A percentile compares a stretch with the other conserved stretches of the same genome.
These are phyloP conservation scores for Fusarium pilosicola DNA, from an alignment of 2,329 filamentous ascomycete genomes.

Conservation along the genomic window DNA sequence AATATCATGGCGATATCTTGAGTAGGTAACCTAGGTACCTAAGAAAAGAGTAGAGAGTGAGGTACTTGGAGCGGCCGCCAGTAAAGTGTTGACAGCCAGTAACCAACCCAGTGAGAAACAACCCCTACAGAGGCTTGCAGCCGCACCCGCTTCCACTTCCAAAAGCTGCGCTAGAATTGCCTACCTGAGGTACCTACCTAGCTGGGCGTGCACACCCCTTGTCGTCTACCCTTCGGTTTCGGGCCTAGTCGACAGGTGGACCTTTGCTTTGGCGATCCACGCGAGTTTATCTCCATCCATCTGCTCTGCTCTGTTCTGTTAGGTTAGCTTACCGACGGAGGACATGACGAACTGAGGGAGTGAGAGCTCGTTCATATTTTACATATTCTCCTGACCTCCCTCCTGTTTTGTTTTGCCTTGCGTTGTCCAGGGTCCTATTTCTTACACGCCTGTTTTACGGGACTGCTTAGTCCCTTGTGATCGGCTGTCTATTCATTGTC, in stretches of 20 bases:
- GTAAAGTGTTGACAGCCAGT: constrained; percentile 4
- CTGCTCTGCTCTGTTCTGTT: neutral
- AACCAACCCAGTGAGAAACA: neutral
- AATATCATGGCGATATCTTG: constrained; percentile 1
- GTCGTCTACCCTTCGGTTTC: constrained; percentile 31
- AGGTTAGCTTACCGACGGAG: neutral
- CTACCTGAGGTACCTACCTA: neutral
- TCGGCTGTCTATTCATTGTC: constrained; percentile 30
- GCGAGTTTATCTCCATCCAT: constrained; percentile 38
- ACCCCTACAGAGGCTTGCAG: constrained; percentile 22
- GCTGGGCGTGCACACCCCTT: constrained; percentile 13
- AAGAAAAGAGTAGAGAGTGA: neutral
- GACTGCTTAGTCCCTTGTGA: neutral
- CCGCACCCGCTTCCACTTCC: constrained; percentile 26
- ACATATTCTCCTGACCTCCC: constrained; percentile 25
- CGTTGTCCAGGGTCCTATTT: neutral
- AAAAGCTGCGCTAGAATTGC: constrained; percentile 27
- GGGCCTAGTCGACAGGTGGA: constrained; percentile 20
- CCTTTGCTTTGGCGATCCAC: constrained; percentile 13
- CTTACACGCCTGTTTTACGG: constrained; percentile 18
- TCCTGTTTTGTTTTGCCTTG: constrained; percentile 3
- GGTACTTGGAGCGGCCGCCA: constrained; percentile 28
- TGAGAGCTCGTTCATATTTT: constrained; percentile 22
- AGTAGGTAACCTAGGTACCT: neutral
- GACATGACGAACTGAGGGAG: constrained; percentile 18